Evolutionary conservation across 805 yeast genomes (phyloP).

Genomic region (Metschnikowia orientalis): DNA sequence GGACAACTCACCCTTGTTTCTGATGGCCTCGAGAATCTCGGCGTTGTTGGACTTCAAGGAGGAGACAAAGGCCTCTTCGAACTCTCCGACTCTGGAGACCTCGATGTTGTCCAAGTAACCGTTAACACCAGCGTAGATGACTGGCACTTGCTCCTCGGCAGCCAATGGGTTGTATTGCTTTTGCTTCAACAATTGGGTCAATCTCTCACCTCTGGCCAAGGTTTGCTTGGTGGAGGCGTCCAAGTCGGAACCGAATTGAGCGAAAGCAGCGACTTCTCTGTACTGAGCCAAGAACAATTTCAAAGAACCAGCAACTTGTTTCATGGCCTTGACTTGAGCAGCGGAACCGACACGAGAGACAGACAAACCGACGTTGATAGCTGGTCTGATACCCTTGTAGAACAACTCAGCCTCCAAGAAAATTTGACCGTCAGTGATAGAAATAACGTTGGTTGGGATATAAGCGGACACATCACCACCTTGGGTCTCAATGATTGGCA

Average conservation of each 20-base stretch:
- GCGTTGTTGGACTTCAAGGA: conserved; percentile 88
- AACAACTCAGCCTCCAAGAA: conserved; percentile 99
- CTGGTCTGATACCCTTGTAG: conserved; percentile 99
- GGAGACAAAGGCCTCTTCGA: conserved; percentile 88
- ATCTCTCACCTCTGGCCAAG: conserved; percentile 99
- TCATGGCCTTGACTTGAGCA: conserved; percentile 99
- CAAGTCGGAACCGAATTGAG: conserved; percentile 99
- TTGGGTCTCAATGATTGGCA: conserved; percentile 96
- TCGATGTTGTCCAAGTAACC: conserved; percentile 93
- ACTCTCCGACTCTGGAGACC: conserved; percentile 80
- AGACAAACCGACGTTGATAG: conserved; percentile 98
- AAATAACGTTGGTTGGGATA: conserved; percentile 96
- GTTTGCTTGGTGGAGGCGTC: conserved; percentile 99
- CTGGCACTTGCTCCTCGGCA: conserved; percentile 99
- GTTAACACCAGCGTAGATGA: conserved; percentile 99
- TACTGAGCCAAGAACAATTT: conserved; percentile 99
- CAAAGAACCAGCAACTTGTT: conserved; percentile 99
- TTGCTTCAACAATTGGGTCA: conserved; percentile 97
- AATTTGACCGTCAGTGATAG: conserved; percentile 96
- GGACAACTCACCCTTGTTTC: conserved; percentile 84
- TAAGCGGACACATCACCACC: conserved; percentile 99
- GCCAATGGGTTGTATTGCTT: conserved; percentile 94
- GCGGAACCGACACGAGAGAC: conserved; percentile 99
- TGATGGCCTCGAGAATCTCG: conserved; percentile 78
- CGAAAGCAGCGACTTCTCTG: conserved; percentile 99